These are phyloP conservation scores for Xylaria sp. DNA, from an alignment of 2,329 filamentous ascomycete species.

Conservation along the genomic window DNA sequence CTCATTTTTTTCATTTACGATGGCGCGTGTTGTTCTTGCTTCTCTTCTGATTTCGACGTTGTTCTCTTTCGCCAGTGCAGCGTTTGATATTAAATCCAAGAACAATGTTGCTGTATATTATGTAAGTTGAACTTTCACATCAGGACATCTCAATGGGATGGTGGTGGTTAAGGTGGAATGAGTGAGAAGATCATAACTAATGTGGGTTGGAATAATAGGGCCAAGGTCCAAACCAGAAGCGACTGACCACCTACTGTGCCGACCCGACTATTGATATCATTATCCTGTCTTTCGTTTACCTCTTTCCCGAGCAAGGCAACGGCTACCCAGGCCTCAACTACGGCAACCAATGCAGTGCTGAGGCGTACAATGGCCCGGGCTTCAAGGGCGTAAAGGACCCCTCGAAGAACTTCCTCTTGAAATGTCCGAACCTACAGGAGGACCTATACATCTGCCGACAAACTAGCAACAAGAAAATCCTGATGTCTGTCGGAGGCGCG, in stretches of 20 bases:
- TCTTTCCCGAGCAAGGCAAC: conserved; percentile 57
- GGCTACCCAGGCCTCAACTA: conserved; percentile 56
- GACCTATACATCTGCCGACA: conserved; percentile 55
- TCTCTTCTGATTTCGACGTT: conserved; percentile 36
- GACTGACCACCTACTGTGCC: conserved; percentile 54
- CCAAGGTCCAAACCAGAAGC: conserved; percentile 53
- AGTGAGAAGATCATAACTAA: conserved; percentile 10
- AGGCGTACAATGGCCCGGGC: conserved; percentile 49
- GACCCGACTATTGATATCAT: conserved; percentile 56
- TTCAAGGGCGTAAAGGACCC: conserved; percentile 49
- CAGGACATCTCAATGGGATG: not conserved
- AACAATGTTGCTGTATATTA: conserved; percentile 58
- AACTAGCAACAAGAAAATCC: conserved; percentile 53
- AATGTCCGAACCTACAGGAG: conserved; percentile 52
- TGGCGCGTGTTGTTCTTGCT: conserved; percentile 39
- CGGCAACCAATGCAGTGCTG: conserved; percentile 55
- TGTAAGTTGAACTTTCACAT: conserved; percentile 44
- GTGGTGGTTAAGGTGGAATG: not conserved
- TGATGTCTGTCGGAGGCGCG: conserved; percentile 57
- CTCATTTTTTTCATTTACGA: conserved; percentile 35
- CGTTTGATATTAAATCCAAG: conserved; percentile 50
- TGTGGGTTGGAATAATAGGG: conserved; percentile 48
- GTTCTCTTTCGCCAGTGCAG: conserved; percentile 37
- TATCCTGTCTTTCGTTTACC: conserved; percentile 56
- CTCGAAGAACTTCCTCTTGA: conserved; percentile 49